Percentiles rank a stretch among this genome's conserved stretches.
Conservation (phyloP, 2,329 filamentous ascomycete genomes). For the Alternaria arborescens region DNA sequence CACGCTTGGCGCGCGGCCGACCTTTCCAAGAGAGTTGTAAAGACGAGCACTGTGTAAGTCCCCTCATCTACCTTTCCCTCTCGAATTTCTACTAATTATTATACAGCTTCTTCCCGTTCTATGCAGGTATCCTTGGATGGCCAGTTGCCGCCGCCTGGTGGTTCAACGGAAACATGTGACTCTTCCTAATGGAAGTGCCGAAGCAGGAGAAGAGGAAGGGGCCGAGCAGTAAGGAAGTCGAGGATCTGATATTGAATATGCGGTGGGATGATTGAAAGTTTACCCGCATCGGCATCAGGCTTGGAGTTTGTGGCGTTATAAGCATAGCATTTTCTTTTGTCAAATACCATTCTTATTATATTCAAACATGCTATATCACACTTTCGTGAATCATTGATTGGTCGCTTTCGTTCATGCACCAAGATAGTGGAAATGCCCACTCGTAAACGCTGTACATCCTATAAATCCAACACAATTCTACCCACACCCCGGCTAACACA, state of each 20-base stretch:
- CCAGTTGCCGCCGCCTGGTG: slow-evolving; percentile 38
- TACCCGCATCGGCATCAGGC: not conserved
- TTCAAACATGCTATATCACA: not conserved
- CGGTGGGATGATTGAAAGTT: slow-evolving; percentile 38
- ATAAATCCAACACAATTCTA: slow-evolving; percentile 45
- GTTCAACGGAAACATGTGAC: slow-evolving; percentile 45
- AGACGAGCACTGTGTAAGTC: slow-evolving; percentile 42
- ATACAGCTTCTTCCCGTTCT: slow-evolving; percentile 42
- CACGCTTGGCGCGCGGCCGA: slow-evolving; percentile 37
- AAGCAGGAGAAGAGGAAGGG: slow-evolving; percentile 3
- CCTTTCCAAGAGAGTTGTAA: slow-evolving; percentile 30
- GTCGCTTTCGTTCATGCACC: fast-evolving
- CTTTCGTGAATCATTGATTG: not conserved
- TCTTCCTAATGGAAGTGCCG: slow-evolving; percentile 19
- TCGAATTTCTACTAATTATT: slow-evolving; percentile 1
- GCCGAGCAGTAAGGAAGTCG: slow-evolving; percentile 33
- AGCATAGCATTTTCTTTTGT: not conserved
- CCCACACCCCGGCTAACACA: slow-evolving; percentile 52
- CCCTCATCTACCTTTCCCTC: not conserved
- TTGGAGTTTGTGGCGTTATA: not conserved
- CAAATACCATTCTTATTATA: not conserved
- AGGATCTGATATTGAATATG: slow-evolving; percentile 40
- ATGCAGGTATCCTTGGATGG: slow-evolving; percentile 44
- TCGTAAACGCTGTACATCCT: not conserved
- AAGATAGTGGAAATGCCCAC: not conserved